Percentiles rank a stretch among this genome's conserved stretches.
Conservation (phyloP, 805 yeast species). For the Kuraishia molischiana region DNA sequence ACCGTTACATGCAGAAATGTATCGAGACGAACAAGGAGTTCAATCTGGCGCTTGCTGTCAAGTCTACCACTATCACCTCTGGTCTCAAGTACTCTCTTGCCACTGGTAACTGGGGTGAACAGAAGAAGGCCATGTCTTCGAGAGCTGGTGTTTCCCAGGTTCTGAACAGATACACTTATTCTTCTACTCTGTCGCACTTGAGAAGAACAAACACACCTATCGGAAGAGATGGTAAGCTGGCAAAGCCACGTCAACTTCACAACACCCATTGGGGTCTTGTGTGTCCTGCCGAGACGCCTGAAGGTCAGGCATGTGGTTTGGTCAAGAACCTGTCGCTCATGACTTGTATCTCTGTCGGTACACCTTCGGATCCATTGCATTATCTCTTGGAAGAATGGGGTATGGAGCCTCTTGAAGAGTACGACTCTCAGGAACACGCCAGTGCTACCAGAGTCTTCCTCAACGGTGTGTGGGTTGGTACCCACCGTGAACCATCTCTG, state of each 20-base stretch:
- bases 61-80: constrained; percentile 93
- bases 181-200: constrained; percentile 96
- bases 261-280: constrained; percentile 99
- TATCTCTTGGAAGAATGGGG: constrained; percentile 98
- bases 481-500: constrained; percentile 92
- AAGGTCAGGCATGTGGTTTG: constrained; percentile 99
- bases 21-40: constrained; percentile 97
- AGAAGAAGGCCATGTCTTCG: constrained; percentile 96
- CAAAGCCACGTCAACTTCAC: constrained; percentile 97
- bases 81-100: constrained; percentile 97
- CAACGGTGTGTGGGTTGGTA: constrained; percentile 99
- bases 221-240: constrained; percentile 98
- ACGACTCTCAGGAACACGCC: constrained; percentile 84
- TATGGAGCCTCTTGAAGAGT: constrained; percentile 94
- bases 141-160: constrained; percentile 99
- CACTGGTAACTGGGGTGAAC: constrained; percentile 99
- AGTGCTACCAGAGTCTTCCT: constrained; percentile 92
- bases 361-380: constrained; percentile 91
- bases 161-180: constrained; percentile 92
- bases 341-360: constrained; percentile 97
- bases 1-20: constrained; percentile 97
- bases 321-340: constrained; percentile 92
- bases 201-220: constrained; percentile 99
- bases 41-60: constrained; percentile 92
- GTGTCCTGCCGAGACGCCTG: constrained; percentile 99